These are phyloP conservation scores for Epicoccum nigrum DNA, from an alignment of 2,329 filamentous ascomycete genomes.

Conservation along the genomic window DNA sequence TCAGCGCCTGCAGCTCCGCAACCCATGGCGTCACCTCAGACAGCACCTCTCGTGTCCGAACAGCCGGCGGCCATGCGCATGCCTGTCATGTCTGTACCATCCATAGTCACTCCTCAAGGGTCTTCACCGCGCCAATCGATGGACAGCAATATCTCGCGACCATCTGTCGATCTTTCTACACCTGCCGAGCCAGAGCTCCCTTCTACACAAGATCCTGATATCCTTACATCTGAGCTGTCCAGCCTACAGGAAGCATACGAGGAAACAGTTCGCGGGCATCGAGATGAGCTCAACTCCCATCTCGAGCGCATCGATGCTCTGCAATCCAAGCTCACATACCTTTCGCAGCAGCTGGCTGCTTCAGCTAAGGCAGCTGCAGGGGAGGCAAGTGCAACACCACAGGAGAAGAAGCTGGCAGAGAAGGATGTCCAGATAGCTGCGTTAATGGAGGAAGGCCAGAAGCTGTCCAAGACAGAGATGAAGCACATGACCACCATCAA, in stretches of 20 bases:
- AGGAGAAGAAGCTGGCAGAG: slow-evolving; percentile 81
- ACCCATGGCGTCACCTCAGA: slow-evolving; percentile 19
- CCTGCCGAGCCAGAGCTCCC: slow-evolving; percentile 43
- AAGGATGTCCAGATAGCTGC: slow-evolving; percentile 90
- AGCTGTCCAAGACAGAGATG: slow-evolving; percentile 83
- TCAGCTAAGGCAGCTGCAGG: slow-evolving; percentile 71
- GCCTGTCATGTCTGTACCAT: slow-evolving; percentile 40
- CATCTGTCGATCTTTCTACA: slow-evolving; percentile 36
- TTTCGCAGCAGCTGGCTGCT: slow-evolving; percentile 80
- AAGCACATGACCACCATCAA: slow-evolving; percentile 84
- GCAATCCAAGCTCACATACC: slow-evolving; percentile 87
- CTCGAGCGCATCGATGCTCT: slow-evolving; percentile 90
- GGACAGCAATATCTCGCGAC: slow-evolving; percentile 40
- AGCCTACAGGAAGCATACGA: slow-evolving; percentile 59
- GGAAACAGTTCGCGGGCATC: slow-evolving; percentile 63
- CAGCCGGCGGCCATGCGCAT: slow-evolving; percentile 41
- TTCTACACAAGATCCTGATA: slow-evolving; percentile 31
- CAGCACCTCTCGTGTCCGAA: slow-evolving; percentile 40
- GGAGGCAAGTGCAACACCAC: slow-evolving; percentile 30
- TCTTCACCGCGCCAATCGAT: slow-evolving; percentile 43
- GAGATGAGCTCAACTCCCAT: slow-evolving; percentile 83
- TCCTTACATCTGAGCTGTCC: slow-evolving; percentile 54
- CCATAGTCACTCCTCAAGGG: slow-evolving; percentile 37
- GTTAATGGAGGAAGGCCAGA: slow-evolving; percentile 90
- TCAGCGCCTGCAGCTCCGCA: slow-evolving; percentile 14